These are phyloP conservation scores for Serendipita sp. DNA, from an alignment of 1,284 basidiomycete genomes.

Conservation along the genomic window DNA sequence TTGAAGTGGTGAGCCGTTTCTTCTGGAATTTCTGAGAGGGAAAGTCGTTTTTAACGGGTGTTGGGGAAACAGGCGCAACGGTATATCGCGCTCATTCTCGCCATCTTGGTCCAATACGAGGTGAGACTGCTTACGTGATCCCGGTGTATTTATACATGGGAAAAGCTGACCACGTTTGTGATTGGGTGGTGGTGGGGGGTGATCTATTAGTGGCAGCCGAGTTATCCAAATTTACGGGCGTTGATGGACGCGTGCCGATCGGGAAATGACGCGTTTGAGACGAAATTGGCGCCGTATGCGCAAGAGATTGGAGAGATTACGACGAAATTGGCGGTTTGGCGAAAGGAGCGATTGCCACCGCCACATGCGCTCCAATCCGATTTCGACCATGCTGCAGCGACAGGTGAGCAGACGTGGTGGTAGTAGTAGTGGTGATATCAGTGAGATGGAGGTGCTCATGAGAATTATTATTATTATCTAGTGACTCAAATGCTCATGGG, in stretches of 20 bases:
- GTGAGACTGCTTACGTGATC: neutral
- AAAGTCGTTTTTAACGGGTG: too few relatives aligned
- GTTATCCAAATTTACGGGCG: neutral
- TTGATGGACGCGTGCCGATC: neutral
- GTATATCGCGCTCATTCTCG: neutral
- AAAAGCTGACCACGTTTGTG: too few relatives aligned
- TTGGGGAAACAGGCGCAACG: neutral
- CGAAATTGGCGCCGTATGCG: neutral
- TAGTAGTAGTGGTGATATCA: neutral
- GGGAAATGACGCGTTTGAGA: neutral
- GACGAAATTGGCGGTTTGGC: neutral
- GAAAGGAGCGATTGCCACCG: neutral
- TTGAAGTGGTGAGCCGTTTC: constrained; percentile 62
- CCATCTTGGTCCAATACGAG: neutral
- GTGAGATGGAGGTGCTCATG: neutral
- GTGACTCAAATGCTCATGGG: neutral
- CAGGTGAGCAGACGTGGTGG: neutral
- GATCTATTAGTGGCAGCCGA: neutral
- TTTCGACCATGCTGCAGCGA: neutral
- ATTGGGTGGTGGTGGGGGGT: neutral
- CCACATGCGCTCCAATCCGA: neutral
- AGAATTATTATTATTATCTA: neutral
- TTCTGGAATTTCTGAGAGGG: too few relatives aligned
- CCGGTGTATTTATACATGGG: neutral
- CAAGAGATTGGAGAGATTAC: neutral